Percentiles rank a stretch among this genome's conserved stretches.
phyloP scores from a whole-genome alignment of 441 rosid species.

The Lepidium campestre region DNA sequence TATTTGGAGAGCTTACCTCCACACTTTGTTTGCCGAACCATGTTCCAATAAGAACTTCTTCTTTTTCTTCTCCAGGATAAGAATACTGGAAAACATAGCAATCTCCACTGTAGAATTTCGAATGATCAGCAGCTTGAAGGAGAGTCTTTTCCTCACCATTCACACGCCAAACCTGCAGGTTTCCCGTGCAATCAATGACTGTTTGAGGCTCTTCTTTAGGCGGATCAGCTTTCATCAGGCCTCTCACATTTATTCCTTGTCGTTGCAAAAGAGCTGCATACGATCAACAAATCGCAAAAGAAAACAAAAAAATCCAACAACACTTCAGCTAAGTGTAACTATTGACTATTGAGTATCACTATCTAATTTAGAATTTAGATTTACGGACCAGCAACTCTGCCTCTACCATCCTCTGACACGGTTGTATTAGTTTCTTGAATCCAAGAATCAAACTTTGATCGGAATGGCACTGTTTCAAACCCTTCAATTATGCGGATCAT shows the following conservation, averaged over 20 bases:
- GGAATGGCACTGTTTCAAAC: slow-evolving; percentile 62
- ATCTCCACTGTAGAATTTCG: slow-evolving; percentile 77
- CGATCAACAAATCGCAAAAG: background rate
- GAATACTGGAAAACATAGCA: slow-evolving; percentile 82
- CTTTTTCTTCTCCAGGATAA: slow-evolving; percentile 60
- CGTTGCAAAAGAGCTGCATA: slow-evolving; percentile 30
- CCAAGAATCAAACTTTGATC: slow-evolving; percentile 73
- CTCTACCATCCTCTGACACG: slow-evolving; percentile 84
- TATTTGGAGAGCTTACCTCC: slow-evolving; percentile 34
- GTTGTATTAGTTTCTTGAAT: slow-evolving; percentile 56
- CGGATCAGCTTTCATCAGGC: slow-evolving; percentile 43
- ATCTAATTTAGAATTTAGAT: slow-evolving; percentile 2
- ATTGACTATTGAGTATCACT: background rate
- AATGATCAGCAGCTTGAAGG: slow-evolving; percentile 59
- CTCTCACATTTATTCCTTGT: slow-evolving; percentile 75
- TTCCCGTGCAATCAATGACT: slow-evolving; percentile 68
- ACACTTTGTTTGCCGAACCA: slow-evolving; percentile 75
- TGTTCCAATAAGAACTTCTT: slow-evolving; percentile 62
- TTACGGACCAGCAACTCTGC: slow-evolving; percentile 86
- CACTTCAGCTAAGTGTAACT: background rate
- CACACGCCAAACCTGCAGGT: slow-evolving; percentile 78
- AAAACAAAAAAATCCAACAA: background rate
- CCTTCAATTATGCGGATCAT: slow-evolving; percentile 83
- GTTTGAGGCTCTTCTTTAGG: slow-evolving; percentile 54
- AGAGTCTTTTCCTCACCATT: slow-evolving; percentile 49